phyloP scores from a whole-genome alignment of 2,329 filamentous ascomycete species.

The Parastagonospora nodorum region DNA sequence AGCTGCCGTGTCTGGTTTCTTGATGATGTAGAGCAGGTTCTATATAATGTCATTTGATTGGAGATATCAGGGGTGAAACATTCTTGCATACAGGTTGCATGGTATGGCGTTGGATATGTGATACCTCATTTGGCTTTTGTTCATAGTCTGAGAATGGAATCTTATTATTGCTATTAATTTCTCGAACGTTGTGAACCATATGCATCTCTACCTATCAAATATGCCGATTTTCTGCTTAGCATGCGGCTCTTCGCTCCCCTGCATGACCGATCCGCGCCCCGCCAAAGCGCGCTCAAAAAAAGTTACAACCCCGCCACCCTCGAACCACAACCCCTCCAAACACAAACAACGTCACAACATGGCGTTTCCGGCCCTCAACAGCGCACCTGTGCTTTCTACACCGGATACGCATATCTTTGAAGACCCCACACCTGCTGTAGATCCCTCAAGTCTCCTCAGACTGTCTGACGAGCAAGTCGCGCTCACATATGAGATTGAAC shows the following conservation, averaged over 20 bases:
- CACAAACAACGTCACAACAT: conserved; percentile 23
- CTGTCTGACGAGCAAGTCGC: conserved; percentile 72
- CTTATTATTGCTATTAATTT: no score
- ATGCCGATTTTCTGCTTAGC: no score
- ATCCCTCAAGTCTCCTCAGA: conserved; percentile 36
- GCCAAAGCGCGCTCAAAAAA: conserved; percentile 15
- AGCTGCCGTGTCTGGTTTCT: no score
- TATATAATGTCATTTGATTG: no score
- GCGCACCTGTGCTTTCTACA: conserved; percentile 65
- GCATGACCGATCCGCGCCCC: conserved; percentile 12
- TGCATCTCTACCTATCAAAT: no score
- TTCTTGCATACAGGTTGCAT: no score
- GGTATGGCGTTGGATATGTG: no score
- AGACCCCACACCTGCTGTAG: conserved; percentile 53
- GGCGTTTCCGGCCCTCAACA: conserved; percentile 31
- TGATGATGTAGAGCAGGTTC: no score
- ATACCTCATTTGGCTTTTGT: no score
- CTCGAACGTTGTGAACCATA: no score
- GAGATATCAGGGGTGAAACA: no score
- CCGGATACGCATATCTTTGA: conserved; percentile 66
- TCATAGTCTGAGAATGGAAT: no score
- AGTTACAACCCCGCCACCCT: conserved; percentile 21
- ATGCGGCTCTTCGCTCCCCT: conserved; percentile 19
- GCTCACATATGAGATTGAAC: conserved; percentile 81
- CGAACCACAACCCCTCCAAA: conserved; percentile 4